phyloP scores from a whole-genome alignment of 2,329 filamentous ascomycete genomes.

The Apiospora marii region DNA sequence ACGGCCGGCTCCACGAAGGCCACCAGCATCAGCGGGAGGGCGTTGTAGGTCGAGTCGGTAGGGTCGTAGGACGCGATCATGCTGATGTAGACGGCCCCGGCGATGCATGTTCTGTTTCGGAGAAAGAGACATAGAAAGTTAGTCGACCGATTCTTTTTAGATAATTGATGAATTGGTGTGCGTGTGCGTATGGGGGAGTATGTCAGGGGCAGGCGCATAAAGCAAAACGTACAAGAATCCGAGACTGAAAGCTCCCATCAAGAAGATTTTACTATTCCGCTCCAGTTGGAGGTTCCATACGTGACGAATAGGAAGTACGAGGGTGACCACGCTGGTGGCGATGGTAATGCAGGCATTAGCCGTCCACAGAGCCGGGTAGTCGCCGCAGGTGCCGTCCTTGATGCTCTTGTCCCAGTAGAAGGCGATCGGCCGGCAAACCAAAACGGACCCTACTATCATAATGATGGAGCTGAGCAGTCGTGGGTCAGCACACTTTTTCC shows the following conservation, averaged over 20 bases:
- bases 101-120: conserved; percentile 8
- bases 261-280: conserved; percentile 27
- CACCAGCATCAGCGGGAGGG: conserved; percentile 15
- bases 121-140: not conserved
- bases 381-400: conserved; percentile 26
- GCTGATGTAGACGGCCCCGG: conserved; percentile 7
- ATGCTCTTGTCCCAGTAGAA: conserved; percentile 23
- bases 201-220: too few relatives aligned
- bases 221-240: conserved; percentile 32
- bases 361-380: conserved; percentile 25
- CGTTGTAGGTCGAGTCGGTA: conserved; percentile 22
- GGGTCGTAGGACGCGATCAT: conserved; percentile 22
- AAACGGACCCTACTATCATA: conserved; percentile 1
- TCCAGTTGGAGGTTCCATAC: conserved; percentile 31
- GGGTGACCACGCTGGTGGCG: conserved; percentile 27
- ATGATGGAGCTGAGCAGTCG: not conserved
- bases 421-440: conserved; percentile 8
- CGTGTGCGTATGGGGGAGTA: too few relatives aligned
- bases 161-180: not conserved
- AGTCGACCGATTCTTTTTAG: not conserved
- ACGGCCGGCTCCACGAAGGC: conserved; percentile 22
- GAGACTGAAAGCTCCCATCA: conserved; percentile 33
- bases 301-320: conserved; percentile 31
- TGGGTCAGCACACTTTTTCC: not conserved
- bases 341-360: conserved; percentile 24